Base-by-base conservation (phyloP, 2,329 filamentous ascomycete genomes). In the Fusarium staphyleae region DNA sequence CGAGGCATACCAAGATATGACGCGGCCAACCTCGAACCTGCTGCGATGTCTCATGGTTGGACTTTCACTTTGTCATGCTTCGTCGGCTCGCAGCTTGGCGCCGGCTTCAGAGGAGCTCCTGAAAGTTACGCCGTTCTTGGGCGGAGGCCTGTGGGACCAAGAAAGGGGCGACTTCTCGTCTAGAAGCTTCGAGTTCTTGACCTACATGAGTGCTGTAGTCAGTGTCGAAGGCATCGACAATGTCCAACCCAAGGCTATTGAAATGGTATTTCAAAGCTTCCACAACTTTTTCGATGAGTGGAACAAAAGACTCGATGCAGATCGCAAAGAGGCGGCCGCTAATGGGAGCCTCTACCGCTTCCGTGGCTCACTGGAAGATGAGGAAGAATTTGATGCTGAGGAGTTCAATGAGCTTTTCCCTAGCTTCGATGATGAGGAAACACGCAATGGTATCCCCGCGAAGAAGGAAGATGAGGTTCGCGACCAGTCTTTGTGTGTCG, bases 371-470 rank as follows among this genome's bases (percentile, higher is more conserved):
- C 77, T 84, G 32, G 89, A 93, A 55, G 87, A 93, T 40, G 86
- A 90, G 60, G 89, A 96, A 49, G 87, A 89, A 64, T 78, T 84
- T 9, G 85, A 91, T 45, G 83, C 88, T 57, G 83, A 88, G 48
- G 90, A 95, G 59, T 87, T 96, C 60, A 81, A 87, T 15, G 83
- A 89, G 59, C 77, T 98, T 6, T 98, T 98, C 75, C 93, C 93
- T 1, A 84, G 83, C 5, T 96, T 86, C 59, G 86, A 90, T 12
- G 80, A 82, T 1, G 80, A 81, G 1, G 71, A 77, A 3, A 73
- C 75, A 3, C 69, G 76, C 39, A 71, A 72, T 43, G 64, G 60
- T 7, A 43, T 62, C 2, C 61, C 62, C 47, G 63, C 60, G 51
- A 74, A 71, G 41, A 72, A 64, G 45, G 70, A 60, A 52, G 74